phyloP scores from a whole-genome alignment of 108 stramenopile species.

The Pseudonitzschia multistriata region DNA sequence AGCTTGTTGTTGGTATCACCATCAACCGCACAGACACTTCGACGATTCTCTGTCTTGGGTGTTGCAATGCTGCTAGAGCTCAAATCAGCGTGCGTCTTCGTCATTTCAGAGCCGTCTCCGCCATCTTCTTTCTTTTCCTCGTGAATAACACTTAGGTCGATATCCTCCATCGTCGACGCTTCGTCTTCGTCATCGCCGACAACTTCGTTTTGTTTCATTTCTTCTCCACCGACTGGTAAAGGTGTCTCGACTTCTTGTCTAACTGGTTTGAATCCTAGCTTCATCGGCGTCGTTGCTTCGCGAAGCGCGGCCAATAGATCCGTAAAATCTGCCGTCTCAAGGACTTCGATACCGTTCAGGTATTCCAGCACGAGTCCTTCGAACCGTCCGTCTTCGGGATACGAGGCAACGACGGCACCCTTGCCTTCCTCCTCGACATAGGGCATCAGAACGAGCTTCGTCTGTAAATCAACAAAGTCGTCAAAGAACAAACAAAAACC shows the following conservation, averaged over 20 bases:
- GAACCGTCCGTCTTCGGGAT: background rate
- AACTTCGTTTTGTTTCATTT: background rate
- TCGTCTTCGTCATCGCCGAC: conserved; percentile 4
- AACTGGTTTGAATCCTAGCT: conserved; percentile 22
- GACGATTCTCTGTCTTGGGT: background rate
- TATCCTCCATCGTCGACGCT: conserved; percentile 2
- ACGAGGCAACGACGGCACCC: conserved; percentile 28
- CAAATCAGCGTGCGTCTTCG: background rate
- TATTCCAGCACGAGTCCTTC: conserved; percentile 11
- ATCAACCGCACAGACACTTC: background rate
- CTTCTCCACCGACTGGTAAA: too few species aligned
- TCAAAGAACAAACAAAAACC: conserved; percentile 17
- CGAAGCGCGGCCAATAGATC: conserved; percentile 34
- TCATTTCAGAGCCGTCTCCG: background rate
- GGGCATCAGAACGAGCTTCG: conserved; percentile 38
- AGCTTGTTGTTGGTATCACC: background rate
- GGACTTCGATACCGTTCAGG: conserved; percentile 6
- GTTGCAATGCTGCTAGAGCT: background rate
- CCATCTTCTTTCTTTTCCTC: conserved; percentile 14
- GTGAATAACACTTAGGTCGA: background rate
- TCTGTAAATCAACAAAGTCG: conserved; percentile 40
- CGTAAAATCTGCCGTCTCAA: conserved; percentile 33
- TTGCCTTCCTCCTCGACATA: conserved; percentile 38
- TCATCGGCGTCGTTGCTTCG: conserved; percentile 16
- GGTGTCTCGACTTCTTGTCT: too few species aligned